These are phyloP conservation scores for Chenopodium formosanum DNA, from an alignment of 148 eudicot species.

Conservation along the genomic window DNA sequence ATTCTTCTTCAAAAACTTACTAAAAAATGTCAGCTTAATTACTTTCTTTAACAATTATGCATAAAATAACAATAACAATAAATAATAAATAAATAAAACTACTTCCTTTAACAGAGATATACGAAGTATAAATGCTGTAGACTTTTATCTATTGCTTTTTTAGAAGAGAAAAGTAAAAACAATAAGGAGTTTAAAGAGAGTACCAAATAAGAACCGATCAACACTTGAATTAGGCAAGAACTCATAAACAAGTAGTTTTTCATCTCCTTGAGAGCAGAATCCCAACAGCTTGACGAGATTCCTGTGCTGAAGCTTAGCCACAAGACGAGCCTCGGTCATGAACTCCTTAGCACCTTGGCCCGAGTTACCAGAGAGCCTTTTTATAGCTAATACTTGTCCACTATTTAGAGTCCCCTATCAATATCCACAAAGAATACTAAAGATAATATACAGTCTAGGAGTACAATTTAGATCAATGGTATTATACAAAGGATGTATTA, in stretches of 20 bases:
- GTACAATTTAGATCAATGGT: background rate
- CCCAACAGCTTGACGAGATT: conserved; percentile 76
- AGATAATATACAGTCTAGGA: no score
- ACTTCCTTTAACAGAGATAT: no score
- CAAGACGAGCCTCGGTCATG: conserved; percentile 62
- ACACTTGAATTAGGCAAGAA: conserved; percentile 66
- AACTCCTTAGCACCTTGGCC: conserved; percentile 68
- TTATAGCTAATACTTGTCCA: conserved; percentile 57
- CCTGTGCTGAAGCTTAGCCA: conserved; percentile 71
- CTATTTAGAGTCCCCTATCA: conserved; percentile 45
- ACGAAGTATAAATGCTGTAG: background rate
- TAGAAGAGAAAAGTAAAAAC: background rate
- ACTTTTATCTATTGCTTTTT: background rate
- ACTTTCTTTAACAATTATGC: no score
- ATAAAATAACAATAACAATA: no score
- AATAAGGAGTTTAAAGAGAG: background rate
- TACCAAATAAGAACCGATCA: conserved; percentile 63
- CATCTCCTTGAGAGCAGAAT: conserved; percentile 67
- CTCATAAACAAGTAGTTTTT: conserved; percentile 78
- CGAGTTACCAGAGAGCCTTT: conserved; percentile 53
- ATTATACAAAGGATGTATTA: background rate
- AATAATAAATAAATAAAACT: no score
- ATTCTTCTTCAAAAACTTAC: no score
- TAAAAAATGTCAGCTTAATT: no score
- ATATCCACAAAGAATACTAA: background rate